Percentiles rank a stretch among this genome's conserved stretches.
phyloP scores from a whole-genome alignment of 2,329 filamentous ascomycete species.

The Pestalotiopsis fici region DNA sequence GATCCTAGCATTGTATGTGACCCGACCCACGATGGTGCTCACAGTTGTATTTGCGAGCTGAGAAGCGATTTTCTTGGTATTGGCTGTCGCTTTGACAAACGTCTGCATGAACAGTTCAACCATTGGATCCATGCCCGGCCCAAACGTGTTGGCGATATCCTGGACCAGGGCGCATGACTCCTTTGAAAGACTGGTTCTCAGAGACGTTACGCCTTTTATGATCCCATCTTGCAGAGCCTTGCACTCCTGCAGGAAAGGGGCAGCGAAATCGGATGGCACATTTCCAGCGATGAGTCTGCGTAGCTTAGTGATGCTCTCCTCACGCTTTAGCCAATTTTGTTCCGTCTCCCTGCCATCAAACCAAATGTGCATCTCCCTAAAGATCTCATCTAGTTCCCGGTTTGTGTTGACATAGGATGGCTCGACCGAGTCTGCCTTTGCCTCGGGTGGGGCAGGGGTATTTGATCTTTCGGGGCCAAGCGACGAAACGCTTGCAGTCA shows the following conservation, averaged over 20 bases:
- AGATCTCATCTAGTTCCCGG: conserved; percentile 84
- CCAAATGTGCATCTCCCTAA: conserved; percentile 75
- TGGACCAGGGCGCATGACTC: conserved; percentile 84
- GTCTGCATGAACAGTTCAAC: conserved; percentile 88
- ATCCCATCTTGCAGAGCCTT: conserved; percentile 83
- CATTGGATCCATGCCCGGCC: conserved; percentile 81
- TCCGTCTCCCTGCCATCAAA: conserved; percentile 92
- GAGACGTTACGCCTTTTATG: conserved; percentile 78
- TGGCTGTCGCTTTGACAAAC: conserved; percentile 84
- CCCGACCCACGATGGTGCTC: conserved; percentile 77
- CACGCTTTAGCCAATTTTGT: conserved; percentile 85
- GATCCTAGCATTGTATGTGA: conserved; percentile 77
- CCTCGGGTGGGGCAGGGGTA: conserved; percentile 62
- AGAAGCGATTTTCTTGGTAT: conserved; percentile 90
- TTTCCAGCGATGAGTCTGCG: conserved; percentile 83
- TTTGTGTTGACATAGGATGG: conserved; percentile 82
- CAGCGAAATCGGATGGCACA: conserved; percentile 73
- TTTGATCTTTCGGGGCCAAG: conserved; percentile 50
- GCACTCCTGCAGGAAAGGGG: conserved; percentile 69
- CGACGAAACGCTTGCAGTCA: conserved; percentile 55
- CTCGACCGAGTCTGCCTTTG: conserved; percentile 70
- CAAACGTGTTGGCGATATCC: conserved; percentile 76
- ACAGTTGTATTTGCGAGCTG: conserved; percentile 81
- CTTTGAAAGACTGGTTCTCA: conserved; percentile 87
- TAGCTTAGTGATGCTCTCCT: conserved; percentile 77